Percentiles rank a stretch among this genome's conserved stretches.
Conservation (phyloP, 2,329 filamentous ascomycete species). For the Emmonsiellopsis sp. region DNA sequence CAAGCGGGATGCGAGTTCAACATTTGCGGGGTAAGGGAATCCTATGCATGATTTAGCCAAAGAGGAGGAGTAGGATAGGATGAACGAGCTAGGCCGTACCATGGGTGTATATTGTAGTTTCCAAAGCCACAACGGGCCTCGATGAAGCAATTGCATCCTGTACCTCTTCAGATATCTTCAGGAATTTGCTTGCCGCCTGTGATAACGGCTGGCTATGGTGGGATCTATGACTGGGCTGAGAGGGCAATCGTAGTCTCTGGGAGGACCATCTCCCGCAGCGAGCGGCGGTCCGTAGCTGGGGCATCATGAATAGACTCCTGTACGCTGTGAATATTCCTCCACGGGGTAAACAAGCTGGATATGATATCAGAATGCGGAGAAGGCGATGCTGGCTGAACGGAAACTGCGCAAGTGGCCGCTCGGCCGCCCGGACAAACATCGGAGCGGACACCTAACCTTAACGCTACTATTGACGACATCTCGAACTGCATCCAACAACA, state of each 20-base stretch:
- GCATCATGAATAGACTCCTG: not conserved
- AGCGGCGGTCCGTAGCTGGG: not conserved
- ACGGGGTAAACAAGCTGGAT: not conserved
- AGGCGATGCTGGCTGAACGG: too few relatives aligned
- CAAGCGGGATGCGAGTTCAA: conserved; percentile 67
- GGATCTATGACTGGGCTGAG: not conserved
- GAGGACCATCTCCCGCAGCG: not conserved
- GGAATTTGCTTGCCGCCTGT: conserved; percentile 36
- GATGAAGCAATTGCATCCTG: conserved; percentile 62
- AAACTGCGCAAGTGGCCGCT: conserved; percentile 1
- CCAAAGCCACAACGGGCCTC: conserved; percentile 80
- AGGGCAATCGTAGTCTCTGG: not conserved
- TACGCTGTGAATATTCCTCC: not conserved
- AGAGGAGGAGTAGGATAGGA: not conserved
- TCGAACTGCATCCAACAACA: conserved; percentile 10
- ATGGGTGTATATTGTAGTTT: conserved; percentile 96
- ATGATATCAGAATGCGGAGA: too few relatives aligned
- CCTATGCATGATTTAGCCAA: conserved; percentile 30
- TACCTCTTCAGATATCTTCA: conserved; percentile 75
- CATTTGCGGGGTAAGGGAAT: conserved; percentile 62
- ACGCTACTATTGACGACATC: conserved; percentile 6
- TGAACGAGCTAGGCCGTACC: conserved; percentile 37
- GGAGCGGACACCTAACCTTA: conserved; percentile 30
- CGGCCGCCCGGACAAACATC: not conserved
- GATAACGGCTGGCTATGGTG: not conserved